A percentile compares a stretch with the other conserved stretches of the same genome.
These are phyloP conservation scores for Hyparrhenia diplandra DNA, from an alignment of 176 grass and related monocot genomes.

Conservation along the genomic window DNA sequence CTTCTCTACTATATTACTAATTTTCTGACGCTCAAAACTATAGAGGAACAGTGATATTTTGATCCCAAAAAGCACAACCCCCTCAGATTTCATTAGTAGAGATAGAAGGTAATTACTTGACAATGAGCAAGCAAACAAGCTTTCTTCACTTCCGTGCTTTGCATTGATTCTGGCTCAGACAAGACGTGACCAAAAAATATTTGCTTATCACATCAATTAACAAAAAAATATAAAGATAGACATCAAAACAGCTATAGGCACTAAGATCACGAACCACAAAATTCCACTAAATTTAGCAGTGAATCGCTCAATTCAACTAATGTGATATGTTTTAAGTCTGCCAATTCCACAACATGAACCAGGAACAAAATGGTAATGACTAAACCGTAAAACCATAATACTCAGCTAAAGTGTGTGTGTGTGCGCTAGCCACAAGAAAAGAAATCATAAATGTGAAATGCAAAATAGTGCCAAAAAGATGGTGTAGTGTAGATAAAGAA, in stretches of 20 bases:
- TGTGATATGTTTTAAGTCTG: background rate
- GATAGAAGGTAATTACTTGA: constrained; percentile 92
- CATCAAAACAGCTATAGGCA: background rate
- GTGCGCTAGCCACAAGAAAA: background rate
- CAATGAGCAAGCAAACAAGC: constrained; percentile 73
- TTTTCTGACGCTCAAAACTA: too few relatives aligned
- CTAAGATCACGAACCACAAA: background rate
- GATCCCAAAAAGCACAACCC: too few relatives aligned
- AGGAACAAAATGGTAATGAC: background rate
- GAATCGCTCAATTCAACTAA: background rate
- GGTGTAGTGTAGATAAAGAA: background rate
- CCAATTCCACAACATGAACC: background rate
- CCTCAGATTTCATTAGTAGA: constrained; percentile 92
- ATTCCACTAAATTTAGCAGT: background rate
- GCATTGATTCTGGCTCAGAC: constrained; percentile 41
- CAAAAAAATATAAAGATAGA: background rate
- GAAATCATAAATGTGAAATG: background rate
- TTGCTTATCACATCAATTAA: constrained; percentile 4
- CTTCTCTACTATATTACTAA: constrained; percentile 80
- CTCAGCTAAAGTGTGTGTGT: background rate
- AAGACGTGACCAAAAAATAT: constrained; percentile 34
- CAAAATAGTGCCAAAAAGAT: background rate
- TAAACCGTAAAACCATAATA: background rate
- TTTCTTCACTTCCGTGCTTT: constrained; percentile 70
- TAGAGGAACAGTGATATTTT: too few relatives aligned